Percentiles rank a stretch among this genome's conserved stretches.
These are phyloP conservation scores for Pelargonium myrrhifolium DNA, from an alignment of 441 rosid genomes.

Conservation along the genomic window DNA sequence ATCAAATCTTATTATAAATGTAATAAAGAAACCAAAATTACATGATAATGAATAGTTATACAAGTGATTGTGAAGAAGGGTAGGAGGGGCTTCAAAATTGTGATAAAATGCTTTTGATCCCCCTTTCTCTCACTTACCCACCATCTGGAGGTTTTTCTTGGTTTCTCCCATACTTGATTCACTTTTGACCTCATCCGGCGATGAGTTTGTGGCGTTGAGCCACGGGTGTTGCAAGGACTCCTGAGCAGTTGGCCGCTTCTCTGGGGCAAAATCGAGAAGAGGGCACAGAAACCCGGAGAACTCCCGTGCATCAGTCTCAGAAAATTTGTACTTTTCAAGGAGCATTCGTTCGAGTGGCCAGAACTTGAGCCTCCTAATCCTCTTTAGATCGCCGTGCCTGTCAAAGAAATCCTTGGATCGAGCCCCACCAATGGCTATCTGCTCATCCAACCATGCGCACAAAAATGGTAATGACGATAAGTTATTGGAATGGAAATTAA, in stretches of 20 bases:
- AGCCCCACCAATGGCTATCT: constrained; percentile 60
- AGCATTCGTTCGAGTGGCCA: constrained; percentile 59
- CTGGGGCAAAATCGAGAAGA: constrained; percentile 52
- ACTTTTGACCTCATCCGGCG: neutral
- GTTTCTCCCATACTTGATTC: neutral
- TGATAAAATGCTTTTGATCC: neutral
- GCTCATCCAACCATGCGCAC: constrained; percentile 11
- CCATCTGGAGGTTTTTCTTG: neutral
- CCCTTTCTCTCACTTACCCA: neutral
- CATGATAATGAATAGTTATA: neutral
- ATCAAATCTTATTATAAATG: neutral
- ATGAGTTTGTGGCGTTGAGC: constrained; percentile 29
- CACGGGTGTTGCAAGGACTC: constrained; percentile 57
- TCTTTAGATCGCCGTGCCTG: constrained; percentile 56
- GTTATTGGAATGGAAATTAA: neutral
- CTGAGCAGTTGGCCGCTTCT: constrained; percentile 62
- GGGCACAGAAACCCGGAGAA: constrained; percentile 53
- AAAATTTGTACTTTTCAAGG: constrained; percentile 49
- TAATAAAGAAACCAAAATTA: neutral
- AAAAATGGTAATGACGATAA: neutral
- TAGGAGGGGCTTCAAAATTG: constrained; percentile 1
- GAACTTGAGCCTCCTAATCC: constrained; percentile 46
- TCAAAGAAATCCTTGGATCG: constrained; percentile 62
- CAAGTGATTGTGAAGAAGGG: too few relatives aligned
- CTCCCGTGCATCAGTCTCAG: constrained; percentile 50